Evolutionary conservation across 1,139 yeast genomes (phyloP).

Genomic region (Hyphopichia buzzinii): DNA sequence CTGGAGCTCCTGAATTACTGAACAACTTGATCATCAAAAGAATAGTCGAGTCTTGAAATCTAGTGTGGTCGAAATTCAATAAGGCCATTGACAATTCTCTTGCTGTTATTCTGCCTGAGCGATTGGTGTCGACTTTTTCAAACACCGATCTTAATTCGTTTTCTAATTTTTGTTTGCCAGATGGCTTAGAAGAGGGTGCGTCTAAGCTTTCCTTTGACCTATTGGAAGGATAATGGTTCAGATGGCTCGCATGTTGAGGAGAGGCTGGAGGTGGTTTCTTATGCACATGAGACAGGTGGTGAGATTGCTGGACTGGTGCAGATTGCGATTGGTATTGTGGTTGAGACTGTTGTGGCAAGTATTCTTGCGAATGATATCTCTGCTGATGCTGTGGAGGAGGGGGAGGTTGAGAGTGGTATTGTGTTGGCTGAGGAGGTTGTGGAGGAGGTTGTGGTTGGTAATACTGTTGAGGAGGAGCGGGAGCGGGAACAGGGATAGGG

Average conservation of each 20-base stretch:
- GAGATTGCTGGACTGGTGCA: constrained; percentile 5
- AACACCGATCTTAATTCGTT: constrained; percentile 52
- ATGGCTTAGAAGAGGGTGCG: constrained; percentile 8
- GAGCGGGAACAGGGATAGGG: constrained; percentile 13
- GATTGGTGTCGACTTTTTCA: constrained; percentile 53
- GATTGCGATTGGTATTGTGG: constrained; percentile 4
- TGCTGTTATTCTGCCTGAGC: constrained; percentile 57
- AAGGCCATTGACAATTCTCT: constrained; percentile 61
- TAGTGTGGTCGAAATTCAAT: constrained; percentile 62
- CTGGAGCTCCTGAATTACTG: constrained; percentile 40
- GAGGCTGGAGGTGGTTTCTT: constrained; percentile 16
- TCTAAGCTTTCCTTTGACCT: constrained; percentile 16
- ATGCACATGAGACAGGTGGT: constrained; percentile 6
- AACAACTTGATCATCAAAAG: constrained; percentile 65
- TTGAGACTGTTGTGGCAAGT: constrained; percentile 1
- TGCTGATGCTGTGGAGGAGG: constrained; percentile 9
- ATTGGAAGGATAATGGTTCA: constrained; percentile 3
- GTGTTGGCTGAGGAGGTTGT: constrained; percentile 10
- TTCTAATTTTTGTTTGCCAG: constrained; percentile 41
- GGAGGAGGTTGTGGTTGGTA: constrained; percentile 15
- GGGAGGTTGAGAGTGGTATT: constrained; percentile 3
- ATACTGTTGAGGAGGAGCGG: constrained; percentile 13
- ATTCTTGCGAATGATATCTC: constrained; percentile 4
- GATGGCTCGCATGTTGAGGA: constrained; percentile 3
- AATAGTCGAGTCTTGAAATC: constrained; percentile 63